phyloP scores from a whole-genome alignment of 768 basidiomycete genomes.

The Boletus sp. region DNA sequence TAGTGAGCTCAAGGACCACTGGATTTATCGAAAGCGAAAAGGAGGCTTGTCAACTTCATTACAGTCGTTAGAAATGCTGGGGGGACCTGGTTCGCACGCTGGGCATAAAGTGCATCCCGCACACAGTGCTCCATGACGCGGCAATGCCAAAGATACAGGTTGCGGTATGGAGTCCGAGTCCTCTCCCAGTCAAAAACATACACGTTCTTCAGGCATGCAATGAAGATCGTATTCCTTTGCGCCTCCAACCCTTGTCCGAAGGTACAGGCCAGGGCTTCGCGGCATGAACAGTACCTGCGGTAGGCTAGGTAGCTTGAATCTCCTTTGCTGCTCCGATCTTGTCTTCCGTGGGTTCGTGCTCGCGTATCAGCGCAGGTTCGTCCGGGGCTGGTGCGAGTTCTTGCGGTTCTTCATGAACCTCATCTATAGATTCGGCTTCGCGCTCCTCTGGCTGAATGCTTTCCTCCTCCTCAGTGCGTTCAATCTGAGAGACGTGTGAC shows the following conservation, averaged over 20 bases:
- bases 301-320: slow-evolving; percentile 23
- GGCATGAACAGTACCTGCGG: slow-evolving; percentile 6
- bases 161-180: slow-evolving; percentile 31
- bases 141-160: slow-evolving; percentile 38
- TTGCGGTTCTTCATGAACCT: slow-evolving; percentile 12
- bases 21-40: slow-evolving; percentile 37
- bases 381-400: slow-evolving; percentile 7
- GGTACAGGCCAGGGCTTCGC: slow-evolving; percentile 2
- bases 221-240: slow-evolving; percentile 26
- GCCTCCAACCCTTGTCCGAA: slow-evolving; percentile 18
- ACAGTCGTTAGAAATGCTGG: slow-evolving; percentile 38
- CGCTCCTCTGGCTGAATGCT: background rate
- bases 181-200: slow-evolving; percentile 28
- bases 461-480: background rate
- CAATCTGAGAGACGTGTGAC: background rate
- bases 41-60: slow-evolving; percentile 37
- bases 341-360: slow-evolving; percentile 22
- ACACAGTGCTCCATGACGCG: slow-evolving; percentile 48
- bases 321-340: slow-evolving; percentile 26
- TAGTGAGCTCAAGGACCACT: slow-evolving; percentile 18
- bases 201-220: slow-evolving; percentile 28
- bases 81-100: background rate
- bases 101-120: slow-evolving; percentile 43
- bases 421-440: background rate
- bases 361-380: slow-evolving; percentile 15